Evolutionary conservation across 805 yeast species (phyloP).

Genomic region (Isabelozyma rhagii): DNA sequence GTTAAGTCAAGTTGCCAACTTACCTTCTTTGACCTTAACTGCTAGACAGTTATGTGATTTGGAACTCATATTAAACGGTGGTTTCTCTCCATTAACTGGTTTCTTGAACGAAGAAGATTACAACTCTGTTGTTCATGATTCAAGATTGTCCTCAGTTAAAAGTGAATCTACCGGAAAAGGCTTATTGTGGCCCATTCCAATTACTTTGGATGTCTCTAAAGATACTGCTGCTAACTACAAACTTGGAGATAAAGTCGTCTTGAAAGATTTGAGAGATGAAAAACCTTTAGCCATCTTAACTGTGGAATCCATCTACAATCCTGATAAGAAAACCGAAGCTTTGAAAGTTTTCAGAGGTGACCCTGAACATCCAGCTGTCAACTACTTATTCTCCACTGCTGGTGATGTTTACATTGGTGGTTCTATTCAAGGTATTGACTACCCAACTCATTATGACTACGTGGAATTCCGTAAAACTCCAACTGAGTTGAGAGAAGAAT

Average conservation of each 20-base stretch:
- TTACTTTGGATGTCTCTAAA: constrained; percentile 73
- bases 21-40: constrained; percentile 55
- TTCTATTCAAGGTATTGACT: constrained; percentile 72
- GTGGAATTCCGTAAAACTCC: constrained; percentile 87
- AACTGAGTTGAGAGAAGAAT: constrained; percentile 83
- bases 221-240: constrained; percentile 39
- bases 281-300: constrained; percentile 78
- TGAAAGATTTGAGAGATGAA: constrained; percentile 81
- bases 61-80: constrained; percentile 89
- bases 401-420: constrained; percentile 91
- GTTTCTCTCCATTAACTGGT: constrained; percentile 81
- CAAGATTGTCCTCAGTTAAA: constrained; percentile 58
- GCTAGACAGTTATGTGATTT: constrained; percentile 91
- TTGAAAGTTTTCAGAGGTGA: constrained; percentile 90
- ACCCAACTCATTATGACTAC: constrained; percentile 89
- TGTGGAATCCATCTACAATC: constrained; percentile 73
- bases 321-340: constrained; percentile 80
- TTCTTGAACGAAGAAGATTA: constrained; percentile 68
- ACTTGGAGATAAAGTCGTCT: constrained; percentile 61
- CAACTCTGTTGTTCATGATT: constrained; percentile 59
- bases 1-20: constrained; percentile 45
- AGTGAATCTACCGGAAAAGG: constrained; percentile 46
- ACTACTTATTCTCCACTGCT: constrained; percentile 66
- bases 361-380: constrained; percentile 92
- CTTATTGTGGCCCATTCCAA: constrained; percentile 87